Base-by-base conservation (phyloP, 148 eudicot species). In the Euryodendron excelsum region DNA sequence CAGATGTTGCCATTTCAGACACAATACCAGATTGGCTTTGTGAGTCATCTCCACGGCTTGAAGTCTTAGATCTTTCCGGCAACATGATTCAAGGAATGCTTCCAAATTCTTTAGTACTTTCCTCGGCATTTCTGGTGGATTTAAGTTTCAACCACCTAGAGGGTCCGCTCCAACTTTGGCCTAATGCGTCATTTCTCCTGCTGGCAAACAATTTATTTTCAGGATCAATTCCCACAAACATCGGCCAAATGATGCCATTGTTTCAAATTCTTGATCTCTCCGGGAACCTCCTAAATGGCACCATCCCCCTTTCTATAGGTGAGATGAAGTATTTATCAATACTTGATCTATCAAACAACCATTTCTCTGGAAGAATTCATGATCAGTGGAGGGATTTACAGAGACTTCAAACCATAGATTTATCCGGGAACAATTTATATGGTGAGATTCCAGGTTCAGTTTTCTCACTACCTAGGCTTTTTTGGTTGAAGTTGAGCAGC, bases 381-480 rank as follows among this genome's bases (percentile, higher is more conserved):
- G 66, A 82, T 52, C 79, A 86, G n/a, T 56, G 65, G 64, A 56
- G 60, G 61, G 30, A 48, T 33, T 23, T 72, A 47, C 18, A 28
- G 9, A 0, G 0, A 0, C 21, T 87, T 3, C 7, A 0, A 0
- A 6, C 17, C 15, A 63, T 85, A 7, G 76, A 78, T 12, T 20
- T 88, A 31, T 86, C 84, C 23, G 62, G 69, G 14, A 90, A 88
- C 45, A 76, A 73, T 9, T 21, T 90, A 12, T 80, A 75, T 0
- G 93, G 89, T 7, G 11, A 3, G 0, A 75, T 88, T 31, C 87
- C 90, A 20, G 17, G 5, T 21, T 74, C 87, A 30, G 3, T 85
- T 0, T 78, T 80, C 5, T 13, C 11, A 52, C 59, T 34, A 18
- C 28, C 70, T 4, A 7, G 0, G 0, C 47, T 87, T 18, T 0